Base-by-base conservation (phyloP, 1,284 basidiomycete species). In the Boletus calvinii region DNA sequence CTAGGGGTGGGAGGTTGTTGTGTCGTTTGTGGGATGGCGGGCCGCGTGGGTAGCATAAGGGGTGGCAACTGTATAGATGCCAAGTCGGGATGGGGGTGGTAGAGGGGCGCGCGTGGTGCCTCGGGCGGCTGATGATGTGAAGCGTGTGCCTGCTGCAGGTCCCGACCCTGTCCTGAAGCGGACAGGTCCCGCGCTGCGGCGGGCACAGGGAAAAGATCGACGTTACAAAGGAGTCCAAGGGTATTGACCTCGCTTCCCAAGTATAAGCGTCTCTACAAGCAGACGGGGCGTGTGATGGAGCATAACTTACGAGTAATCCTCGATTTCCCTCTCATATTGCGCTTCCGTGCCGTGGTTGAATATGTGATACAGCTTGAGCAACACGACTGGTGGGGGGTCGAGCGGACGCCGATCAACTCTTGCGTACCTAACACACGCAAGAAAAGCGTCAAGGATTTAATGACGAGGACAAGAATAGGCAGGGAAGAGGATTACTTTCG, bases 311-410 rank as follows among this genome's bases (percentile, higher is more conserved):
- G 77, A 74, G 40, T 81, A 78, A 43, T 76, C 64, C 31, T 59
- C 53, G 6, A 80, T 60, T 58, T 81, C 78, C 40, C 64, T 60
- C 56, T 80, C 78, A n/a, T 62, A 63, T 57, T 74, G 60, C 0
- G 65, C 49, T 1, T 71, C 66, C 1, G 74, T 74, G 3, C 74
- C 77, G 9, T 64, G 61, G 50, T 79, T 61, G 46, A 71, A 65
- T 4, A 81, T 71, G 41, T 75, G 63, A 56, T 71, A 84, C 9
- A 84, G 61, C 22, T 70, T 74, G 37, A 84, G 74, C 15, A 74
- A 70, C 5, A 83, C 78, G n/a, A 82, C 81, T 0, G 83, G 83
- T 0, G 83, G 83, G 3, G 83, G 83, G 60, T 86, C 83, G 15
- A 85, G 73, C 3, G 84, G 83, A 15, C 84, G 71, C 10, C 83